Evolutionary conservation across 192 early-diverging fungal genomes (phyloP).

Genomic region (Coemansia sp.): DNA sequence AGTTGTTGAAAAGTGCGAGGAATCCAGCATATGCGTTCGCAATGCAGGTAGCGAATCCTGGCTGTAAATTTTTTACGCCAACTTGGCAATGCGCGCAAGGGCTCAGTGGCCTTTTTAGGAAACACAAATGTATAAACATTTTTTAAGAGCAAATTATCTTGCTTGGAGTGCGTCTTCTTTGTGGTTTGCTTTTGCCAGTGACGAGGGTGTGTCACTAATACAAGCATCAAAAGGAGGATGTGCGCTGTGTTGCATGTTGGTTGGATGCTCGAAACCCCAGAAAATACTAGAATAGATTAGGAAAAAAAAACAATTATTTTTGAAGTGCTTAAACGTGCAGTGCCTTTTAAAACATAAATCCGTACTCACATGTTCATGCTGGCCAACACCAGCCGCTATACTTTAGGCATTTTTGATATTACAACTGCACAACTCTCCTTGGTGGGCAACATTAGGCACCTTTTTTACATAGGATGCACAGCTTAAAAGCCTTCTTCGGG

Average conservation of each 20-base stretch:
- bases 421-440: no score
- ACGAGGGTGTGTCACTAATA: no score
- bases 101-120: background rate
- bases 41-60: background rate
- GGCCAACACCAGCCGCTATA: background rate
- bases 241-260: no score
- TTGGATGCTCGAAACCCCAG: no score
- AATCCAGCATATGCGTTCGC: background rate
- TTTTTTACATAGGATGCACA: no score
- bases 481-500: background rate
- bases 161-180: no score
- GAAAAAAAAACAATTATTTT: no score
- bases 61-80: background rate
- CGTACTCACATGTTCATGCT: background rate
- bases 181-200: no score
- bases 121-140: background rate
- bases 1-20: background rate
- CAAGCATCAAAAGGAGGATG: no score
- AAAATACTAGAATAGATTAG: no score
- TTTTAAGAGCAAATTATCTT: background rate
- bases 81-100: background rate
- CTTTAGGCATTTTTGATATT: background rate
- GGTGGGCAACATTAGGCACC: background rate
- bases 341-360: background rate
- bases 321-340: background rate